Conservation (phyloP, 768 basidiomycete species). For the Lactarius vividus region DNA sequence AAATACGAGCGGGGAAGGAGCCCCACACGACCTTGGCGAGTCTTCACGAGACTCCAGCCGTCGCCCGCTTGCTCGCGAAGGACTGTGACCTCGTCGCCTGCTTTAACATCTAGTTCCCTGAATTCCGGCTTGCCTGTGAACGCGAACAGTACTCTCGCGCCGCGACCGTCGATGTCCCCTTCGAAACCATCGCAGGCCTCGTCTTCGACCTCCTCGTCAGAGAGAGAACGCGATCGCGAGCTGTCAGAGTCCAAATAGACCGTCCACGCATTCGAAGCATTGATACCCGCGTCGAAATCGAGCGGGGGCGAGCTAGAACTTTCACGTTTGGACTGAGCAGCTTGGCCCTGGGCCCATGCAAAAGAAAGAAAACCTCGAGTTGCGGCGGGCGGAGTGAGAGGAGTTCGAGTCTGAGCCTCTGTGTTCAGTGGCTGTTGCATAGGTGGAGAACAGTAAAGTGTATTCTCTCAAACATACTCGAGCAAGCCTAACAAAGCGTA, state of each 20-base stretch:
- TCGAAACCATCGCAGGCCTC: slow-evolving; percentile 32
- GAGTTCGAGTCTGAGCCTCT: slow-evolving; percentile 4
- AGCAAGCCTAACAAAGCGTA: slow-evolving; percentile 1
- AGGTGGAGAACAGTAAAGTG: neutral
- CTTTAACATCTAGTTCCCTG: slow-evolving; percentile 62
- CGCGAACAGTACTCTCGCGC: slow-evolving; percentile 67
- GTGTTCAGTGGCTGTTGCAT: slow-evolving; percentile 14
- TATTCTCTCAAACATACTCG: neutral
- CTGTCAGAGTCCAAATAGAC: slow-evolving; percentile 48
- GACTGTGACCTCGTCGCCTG: slow-evolving; percentile 70
- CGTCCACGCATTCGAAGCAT: slow-evolving; percentile 76
- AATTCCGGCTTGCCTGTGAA: slow-evolving; percentile 78
- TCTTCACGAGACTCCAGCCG: slow-evolving; percentile 77
- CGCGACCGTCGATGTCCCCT: slow-evolving; percentile 40
- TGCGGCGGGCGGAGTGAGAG: slow-evolving; percentile 23
- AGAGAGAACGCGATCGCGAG: slow-evolving; percentile 42
- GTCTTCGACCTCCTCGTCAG: slow-evolving; percentile 47
- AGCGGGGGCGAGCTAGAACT: slow-evolving; percentile 6
- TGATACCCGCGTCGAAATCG: slow-evolving; percentile 75
- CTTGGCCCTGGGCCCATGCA: slow-evolving; percentile 20
- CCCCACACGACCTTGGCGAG: slow-evolving; percentile 52
- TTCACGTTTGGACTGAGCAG: slow-evolving; percentile 14
- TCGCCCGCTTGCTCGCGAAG: slow-evolving; percentile 70
- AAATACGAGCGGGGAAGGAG: slow-evolving; percentile 71
- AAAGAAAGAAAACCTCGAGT: slow-evolving; percentile 20